These are phyloP conservation scores for Venturia effusa DNA, from an alignment of 2,329 filamentous ascomycete genomes.

Conservation along the genomic window DNA sequence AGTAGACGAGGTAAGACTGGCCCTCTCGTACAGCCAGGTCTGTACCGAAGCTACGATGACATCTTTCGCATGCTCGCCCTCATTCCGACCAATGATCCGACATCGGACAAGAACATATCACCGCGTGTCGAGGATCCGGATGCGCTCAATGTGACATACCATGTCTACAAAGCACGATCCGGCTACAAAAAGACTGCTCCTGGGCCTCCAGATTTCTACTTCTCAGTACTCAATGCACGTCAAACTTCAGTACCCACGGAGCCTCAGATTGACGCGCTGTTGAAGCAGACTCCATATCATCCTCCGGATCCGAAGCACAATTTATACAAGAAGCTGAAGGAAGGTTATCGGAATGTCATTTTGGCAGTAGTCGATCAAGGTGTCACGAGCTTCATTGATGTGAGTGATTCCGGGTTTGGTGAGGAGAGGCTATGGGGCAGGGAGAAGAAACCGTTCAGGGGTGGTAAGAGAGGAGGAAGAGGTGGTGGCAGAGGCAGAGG, in stretches of 20 bases:
- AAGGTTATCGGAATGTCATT: conserved; percentile 74
- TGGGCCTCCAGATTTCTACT: conserved; percentile 68
- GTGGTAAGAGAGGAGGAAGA: conserved; percentile 9
- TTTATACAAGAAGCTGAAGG: conserved; percentile 63
- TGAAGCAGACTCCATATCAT: conserved; percentile 63
- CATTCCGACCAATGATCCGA: conserved; percentile 59
- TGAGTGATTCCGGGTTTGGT: conserved; percentile 70
- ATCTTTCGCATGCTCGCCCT: conserved; percentile 70
- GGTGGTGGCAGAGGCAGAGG: conserved; percentile 7
- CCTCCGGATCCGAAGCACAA: conserved; percentile 44
- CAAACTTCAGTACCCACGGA: conserved; percentile 62
- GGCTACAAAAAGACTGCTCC: conserved; percentile 72
- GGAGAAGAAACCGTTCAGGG: neutral
- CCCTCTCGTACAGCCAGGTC: conserved; percentile 40
- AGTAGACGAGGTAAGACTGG: conserved; percentile 19
- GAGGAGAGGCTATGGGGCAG: conserved; percentile 49
- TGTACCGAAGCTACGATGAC: conserved; percentile 46
- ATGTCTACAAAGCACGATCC: conserved; percentile 67
- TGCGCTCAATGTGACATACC: conserved; percentile 55
- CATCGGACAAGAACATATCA: conserved; percentile 21
- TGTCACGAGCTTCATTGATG: conserved; percentile 73
- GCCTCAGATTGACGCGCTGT: conserved; percentile 56
- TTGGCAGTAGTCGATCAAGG: conserved; percentile 85
- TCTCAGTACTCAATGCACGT: conserved; percentile 57
- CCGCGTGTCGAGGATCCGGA: conserved; percentile 16